These are phyloP conservation scores for Penicillium egyptiacum DNA, from an alignment of 495 filamentous ascomycete species.

Conservation along the genomic window DNA sequence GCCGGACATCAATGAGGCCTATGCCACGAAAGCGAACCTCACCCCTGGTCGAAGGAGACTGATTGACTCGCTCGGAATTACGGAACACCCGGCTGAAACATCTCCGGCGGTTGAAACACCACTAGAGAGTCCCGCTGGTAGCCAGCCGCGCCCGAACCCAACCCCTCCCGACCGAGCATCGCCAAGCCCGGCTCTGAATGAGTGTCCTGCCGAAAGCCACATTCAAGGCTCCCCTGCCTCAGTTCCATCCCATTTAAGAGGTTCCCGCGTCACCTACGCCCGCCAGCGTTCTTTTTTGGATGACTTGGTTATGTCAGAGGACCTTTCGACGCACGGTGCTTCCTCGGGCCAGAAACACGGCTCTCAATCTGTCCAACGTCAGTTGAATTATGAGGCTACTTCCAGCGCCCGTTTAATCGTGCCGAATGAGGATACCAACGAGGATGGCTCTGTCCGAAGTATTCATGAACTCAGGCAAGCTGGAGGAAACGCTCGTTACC, in stretches of 20 bases:
- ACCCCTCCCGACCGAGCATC: conserved; percentile 10
- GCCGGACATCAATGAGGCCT: neutral
- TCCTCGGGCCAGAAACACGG: conserved; percentile 6
- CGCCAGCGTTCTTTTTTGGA: conserved; percentile 59
- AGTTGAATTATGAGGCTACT: conserved; percentile 7
- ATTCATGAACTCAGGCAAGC: conserved; percentile 89
- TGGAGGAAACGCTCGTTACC: conserved; percentile 78
- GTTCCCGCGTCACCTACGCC: conserved; percentile 61
- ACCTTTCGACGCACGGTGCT: conserved; percentile 7
- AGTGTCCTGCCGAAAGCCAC: conserved; percentile 12
- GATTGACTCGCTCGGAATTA: conserved; percentile 36
- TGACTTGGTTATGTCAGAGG: conserved; percentile 34
- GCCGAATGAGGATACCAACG: conserved; percentile 53
- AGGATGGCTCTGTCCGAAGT: conserved; percentile 65
- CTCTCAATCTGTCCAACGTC: conserved; percentile 11
- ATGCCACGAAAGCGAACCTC: conserved; percentile 6
- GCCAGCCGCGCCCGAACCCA: conserved; percentile 14
- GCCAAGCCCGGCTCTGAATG: conserved; percentile 1
- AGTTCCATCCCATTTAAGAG: conserved; percentile 26
- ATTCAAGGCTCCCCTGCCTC: conserved; percentile 18
- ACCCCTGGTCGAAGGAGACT: conserved; percentile 34
- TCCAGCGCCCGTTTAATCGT: conserved; percentile 20
- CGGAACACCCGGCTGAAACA: neutral
- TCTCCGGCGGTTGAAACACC: conserved; percentile 4
- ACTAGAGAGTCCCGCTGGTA: conserved; percentile 7